These are phyloP conservation scores for Saposhnikovia divaricata DNA, from an alignment of 129 eudicot species.

Conservation along the genomic window DNA sequence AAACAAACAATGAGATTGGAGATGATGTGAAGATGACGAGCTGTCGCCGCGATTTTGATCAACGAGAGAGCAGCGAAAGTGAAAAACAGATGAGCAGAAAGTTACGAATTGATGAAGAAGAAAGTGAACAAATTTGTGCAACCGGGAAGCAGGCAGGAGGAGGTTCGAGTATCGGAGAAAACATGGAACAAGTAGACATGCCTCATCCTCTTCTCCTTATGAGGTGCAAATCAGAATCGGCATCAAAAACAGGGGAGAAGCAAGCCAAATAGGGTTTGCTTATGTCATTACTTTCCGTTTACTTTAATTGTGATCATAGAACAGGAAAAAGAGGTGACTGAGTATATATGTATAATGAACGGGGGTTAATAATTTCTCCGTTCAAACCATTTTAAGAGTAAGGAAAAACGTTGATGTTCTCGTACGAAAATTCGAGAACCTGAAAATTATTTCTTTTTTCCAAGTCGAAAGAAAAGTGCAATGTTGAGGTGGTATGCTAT, in stretches of 20 bases:
- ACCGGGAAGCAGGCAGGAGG: not conserved
- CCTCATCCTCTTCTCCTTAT: not conserved
- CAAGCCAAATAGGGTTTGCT: too few relatives aligned
- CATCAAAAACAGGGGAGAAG: not conserved
- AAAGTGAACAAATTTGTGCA: not conserved
- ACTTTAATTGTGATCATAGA: too few relatives aligned
- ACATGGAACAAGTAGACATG: not conserved
- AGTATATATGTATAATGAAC: too few relatives aligned
- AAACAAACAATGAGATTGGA: constrained; percentile 9
- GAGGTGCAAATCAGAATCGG: not conserved
- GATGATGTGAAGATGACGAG: constrained; percentile 7
- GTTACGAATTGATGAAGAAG: not conserved
- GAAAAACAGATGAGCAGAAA: not conserved
- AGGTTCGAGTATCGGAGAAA: not conserved
- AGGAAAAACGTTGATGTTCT: not conserved
- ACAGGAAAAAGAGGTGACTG: too few relatives aligned
- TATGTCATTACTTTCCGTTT: too few relatives aligned
- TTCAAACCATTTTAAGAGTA: not conserved
- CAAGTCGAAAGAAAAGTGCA: too few relatives aligned
- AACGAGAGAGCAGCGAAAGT: not conserved
- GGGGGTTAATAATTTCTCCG: too few relatives aligned
- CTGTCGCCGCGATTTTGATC: not conserved
- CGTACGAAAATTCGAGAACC: not conserved
- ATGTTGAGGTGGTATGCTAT: not conserved
- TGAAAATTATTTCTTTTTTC: too few relatives aligned